phyloP scores from a whole-genome alignment of 108 stramenopile species.

The Nannochloropsis salina region DNA sequence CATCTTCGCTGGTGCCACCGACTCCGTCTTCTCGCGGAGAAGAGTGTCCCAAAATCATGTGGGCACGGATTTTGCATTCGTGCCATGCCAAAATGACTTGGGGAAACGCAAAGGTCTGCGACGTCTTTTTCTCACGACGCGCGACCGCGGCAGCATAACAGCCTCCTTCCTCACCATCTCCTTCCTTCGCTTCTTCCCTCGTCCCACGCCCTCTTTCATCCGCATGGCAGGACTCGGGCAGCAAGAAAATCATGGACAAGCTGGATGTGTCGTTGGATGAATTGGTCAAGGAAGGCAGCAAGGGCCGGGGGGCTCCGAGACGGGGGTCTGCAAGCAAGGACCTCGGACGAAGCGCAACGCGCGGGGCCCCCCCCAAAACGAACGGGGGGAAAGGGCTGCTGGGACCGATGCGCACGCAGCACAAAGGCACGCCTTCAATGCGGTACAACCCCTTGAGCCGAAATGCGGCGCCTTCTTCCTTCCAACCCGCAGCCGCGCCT shows the following conservation, averaged over 20 bases:
- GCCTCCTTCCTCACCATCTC: neutral
- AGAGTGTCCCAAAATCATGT: too few relatives aligned
- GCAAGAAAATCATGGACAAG: neutral
- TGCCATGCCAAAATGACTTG: too few relatives aligned
- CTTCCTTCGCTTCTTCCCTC: neutral
- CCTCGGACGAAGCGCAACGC: too few relatives aligned
- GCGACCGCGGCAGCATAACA: neutral
- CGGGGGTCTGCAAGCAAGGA: too few relatives aligned
- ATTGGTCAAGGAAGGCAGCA: neutral
- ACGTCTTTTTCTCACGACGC: too few relatives aligned
- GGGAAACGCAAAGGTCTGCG: too few relatives aligned
- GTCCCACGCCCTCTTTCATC: neutral
- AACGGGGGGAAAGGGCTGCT: too few relatives aligned
- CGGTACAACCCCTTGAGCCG: neutral
- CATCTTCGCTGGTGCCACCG: too few relatives aligned
- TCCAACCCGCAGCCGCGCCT: too few relatives aligned
- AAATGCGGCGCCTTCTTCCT: neutral
- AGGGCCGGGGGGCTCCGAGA: neutral
- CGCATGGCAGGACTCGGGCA: neutral
- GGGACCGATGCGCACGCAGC: conserved; percentile 1
- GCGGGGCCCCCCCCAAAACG: too few relatives aligned
- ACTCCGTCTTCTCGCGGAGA: too few relatives aligned
- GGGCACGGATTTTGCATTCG: too few relatives aligned
- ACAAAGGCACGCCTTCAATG: neutral
- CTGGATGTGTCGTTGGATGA: conserved; percentile 1